phyloP scores from a whole-genome alignment of 177 flowering plant species.

The Vitis hybrid region DNA sequence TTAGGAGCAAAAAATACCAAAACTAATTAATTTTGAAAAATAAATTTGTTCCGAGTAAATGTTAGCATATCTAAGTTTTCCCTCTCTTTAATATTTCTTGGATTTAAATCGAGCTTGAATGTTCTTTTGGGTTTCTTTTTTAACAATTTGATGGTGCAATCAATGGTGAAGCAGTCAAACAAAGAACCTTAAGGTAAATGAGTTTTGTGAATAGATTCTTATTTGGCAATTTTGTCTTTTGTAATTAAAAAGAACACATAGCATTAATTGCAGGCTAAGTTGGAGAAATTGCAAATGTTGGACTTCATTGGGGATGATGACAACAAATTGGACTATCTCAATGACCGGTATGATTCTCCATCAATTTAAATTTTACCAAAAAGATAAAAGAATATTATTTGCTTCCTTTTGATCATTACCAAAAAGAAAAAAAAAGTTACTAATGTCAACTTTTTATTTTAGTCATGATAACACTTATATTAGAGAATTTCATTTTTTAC shows the following conservation, averaged over 20 bases:
- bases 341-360: conserved; percentile 14
- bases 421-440: not conserved
- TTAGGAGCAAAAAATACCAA: too few species aligned
- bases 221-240: not conserved
- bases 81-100: too few species aligned
- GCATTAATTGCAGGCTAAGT: conserved; percentile 12
- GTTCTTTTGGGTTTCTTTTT: too few species aligned
- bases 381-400: not conserved
- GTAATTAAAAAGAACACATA: not conserved
- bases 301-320: conserved; percentile 12
- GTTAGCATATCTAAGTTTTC: too few species aligned
- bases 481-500: too few species aligned
- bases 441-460: too few species aligned
- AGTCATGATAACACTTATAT: too few species aligned
- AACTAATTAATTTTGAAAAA: too few species aligned
- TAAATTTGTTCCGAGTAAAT: too few species aligned
- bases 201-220: not conserved
- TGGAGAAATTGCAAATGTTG: conserved; percentile 7
- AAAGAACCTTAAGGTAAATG: conserved; percentile 1
- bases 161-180: not conserved
- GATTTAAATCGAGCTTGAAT: too few species aligned
- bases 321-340: conserved; percentile 17
- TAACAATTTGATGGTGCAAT: too few species aligned
- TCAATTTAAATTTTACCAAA: not conserved
- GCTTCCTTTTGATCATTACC: not conserved